Base-by-base conservation (phyloP, 106 monocot genomes). In the Allium fistulosum region DNA sequence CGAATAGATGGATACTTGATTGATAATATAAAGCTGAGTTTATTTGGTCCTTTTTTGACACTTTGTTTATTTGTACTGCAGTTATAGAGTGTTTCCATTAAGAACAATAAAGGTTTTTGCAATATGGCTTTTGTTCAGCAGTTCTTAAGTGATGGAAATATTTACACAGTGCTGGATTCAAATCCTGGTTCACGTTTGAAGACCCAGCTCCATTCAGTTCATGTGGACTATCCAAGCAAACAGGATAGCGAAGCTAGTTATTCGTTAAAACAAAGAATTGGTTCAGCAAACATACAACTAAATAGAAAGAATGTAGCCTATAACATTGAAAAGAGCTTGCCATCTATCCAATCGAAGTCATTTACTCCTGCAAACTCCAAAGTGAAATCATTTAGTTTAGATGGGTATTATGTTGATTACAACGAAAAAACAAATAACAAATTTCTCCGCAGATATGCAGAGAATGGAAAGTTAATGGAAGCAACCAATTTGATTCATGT, bases 401-500 rank as follows among this genome's bases (percentile, higher is more conserved):
- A 83, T 45, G 77, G 81, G 26, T 77, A 74, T 49, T 81, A 77
- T 37, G 49, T 73, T 7, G 83, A 86, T 1, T 68, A 82, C 48
- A 72, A 83, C 50, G 79, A 77, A 37, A 49, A n/a, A 26, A 62
- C 85, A 16, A 88, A 88, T 63, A 88, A 86, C 50, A 66, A 75
- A 8, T 56, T 66, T 26, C 82, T 93, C 3, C 49, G 72, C 3
- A 71, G 62, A 2, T 67, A 81, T 26, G 88, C 83, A 50, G 75
- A 61, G 57, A 81, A 82, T 10, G 88, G 93, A 14, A 88, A 84
- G 65, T 26, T 93, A 13, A 17, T 78, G 8, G 79, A 86, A 67
- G 88, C 93, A 6, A 76, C 75, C 52, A 79, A 80, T 55, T 63
- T 88, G 73, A 68, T 93, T 26, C 83, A 88, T 69, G 74, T 84